Conservation (phyloP, 2,329 filamentous ascomycete species). For the Paecilomyces variotii region DNA sequence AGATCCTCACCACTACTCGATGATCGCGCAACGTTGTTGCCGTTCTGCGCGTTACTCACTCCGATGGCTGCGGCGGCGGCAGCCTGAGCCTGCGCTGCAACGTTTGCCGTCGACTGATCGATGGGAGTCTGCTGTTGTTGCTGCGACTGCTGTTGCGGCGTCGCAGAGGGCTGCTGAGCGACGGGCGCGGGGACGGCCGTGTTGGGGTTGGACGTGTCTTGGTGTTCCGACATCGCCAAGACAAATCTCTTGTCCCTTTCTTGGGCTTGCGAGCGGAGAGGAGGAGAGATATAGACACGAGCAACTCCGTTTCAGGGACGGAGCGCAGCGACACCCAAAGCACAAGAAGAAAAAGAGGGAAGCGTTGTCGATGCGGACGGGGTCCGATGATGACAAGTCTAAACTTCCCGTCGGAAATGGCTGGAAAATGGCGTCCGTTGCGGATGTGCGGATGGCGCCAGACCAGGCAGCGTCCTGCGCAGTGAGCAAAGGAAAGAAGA, state of each 20-base stretch:
- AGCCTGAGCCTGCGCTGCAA: constrained; percentile 3
- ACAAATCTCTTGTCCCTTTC: constrained; percentile 25
- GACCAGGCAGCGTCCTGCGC: neutral
- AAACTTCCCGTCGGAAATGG: neutral
- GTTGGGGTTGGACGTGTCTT: constrained; percentile 20
- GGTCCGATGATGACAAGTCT: neutral
- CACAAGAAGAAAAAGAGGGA: constrained; percentile 5
- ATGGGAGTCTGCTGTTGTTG: constrained; percentile 2
- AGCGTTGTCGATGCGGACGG: neutral
- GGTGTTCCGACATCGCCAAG: constrained; percentile 36
- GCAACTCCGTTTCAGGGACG: constrained; percentile 17
- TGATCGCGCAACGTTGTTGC: constrained; percentile 9
- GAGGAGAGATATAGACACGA: neutral
- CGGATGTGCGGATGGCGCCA: neutral
- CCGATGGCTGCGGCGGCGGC: constrained; percentile 30
- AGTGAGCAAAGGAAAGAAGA: neutral
- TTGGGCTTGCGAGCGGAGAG: constrained; percentile 14
- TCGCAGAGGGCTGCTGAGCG: constrained; percentile 9
- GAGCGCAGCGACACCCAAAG: constrained; percentile 6
- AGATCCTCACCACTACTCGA: constrained; percentile 29
- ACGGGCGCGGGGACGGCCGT: constrained; percentile 15
- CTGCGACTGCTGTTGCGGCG: constrained; percentile 5
- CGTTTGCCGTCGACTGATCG: constrained; percentile 1
- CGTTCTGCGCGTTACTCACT: constrained; percentile 20
- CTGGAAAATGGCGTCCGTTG: neutral